Evolutionary conservation across 116 monocot genomes (phyloP).

Genomic region (Posidonia oceanica): DNA sequence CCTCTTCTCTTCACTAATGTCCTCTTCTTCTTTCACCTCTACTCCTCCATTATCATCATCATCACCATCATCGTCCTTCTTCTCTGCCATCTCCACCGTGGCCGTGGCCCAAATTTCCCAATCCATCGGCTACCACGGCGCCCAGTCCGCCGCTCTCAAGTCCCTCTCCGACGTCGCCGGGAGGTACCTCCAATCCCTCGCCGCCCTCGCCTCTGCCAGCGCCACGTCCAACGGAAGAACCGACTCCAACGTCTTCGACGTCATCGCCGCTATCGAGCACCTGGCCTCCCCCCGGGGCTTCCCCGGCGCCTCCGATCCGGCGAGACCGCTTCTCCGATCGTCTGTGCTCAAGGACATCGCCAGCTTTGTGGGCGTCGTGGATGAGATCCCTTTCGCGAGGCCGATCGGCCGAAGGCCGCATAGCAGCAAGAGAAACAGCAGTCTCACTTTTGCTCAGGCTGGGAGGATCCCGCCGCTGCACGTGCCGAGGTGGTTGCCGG

Average conservation of each 20-base stretch:
- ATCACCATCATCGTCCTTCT: background rate
- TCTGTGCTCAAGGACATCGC: constrained; percentile 26
- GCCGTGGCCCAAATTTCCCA: constrained; percentile 65
- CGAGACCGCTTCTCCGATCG: constrained; percentile 31
- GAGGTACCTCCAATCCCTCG: constrained; percentile 43
- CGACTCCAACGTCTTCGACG: constrained; percentile 51
- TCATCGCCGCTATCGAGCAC: constrained; percentile 42
- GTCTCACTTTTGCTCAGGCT: constrained; percentile 20
- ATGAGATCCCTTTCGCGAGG: constrained; percentile 66
- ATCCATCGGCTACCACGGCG: constrained; percentile 34
- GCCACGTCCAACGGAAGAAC: constrained; percentile 49
- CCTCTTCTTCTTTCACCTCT: background rate
- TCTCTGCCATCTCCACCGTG: constrained; percentile 25
- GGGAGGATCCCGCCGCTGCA: constrained; percentile 30
- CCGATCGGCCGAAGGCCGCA: constrained; percentile 11
- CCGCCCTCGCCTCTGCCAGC: constrained; percentile 22
- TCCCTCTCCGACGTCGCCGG: constrained; percentile 46
- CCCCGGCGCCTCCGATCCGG: constrained; percentile 33
- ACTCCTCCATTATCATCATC: background rate
- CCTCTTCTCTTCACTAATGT: background rate
- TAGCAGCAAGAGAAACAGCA: background rate
- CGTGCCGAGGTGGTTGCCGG: constrained; percentile 79
- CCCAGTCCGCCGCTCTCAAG: constrained; percentile 38
- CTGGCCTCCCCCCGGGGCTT: constrained; percentile 31
- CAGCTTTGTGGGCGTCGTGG: constrained; percentile 28